A percentile compares a stretch with the other conserved stretches of the same genome.
These are phyloP conservation scores for Zostera marina DNA, from an alignment of 116 monocot genomes.

Conservation along the genomic window DNA sequence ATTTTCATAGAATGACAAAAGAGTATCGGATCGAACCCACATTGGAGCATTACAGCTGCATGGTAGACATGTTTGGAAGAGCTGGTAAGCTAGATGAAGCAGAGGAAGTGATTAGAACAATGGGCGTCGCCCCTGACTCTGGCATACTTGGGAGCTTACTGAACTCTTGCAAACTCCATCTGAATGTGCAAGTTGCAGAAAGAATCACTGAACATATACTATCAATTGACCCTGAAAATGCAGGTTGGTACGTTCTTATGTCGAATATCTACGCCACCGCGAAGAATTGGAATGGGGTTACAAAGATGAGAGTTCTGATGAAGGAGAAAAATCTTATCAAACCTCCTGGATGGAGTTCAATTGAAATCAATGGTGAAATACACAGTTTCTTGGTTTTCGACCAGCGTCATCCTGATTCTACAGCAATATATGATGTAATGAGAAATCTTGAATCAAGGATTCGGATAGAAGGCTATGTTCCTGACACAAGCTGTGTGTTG, in stretches of 20 bases:
- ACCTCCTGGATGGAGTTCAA: slow-evolving; percentile 24
- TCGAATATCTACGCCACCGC: slow-evolving; percentile 35
- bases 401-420: slow-evolving; percentile 16
- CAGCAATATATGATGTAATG: slow-evolving; percentile 20
- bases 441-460: slow-evolving; percentile 24
- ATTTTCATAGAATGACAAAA: slow-evolving; percentile 28
- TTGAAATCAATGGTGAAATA: slow-evolving; percentile 19
- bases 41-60: slow-evolving; percentile 39
- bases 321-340: slow-evolving; percentile 17
- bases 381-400: slow-evolving; percentile 29
- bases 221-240: slow-evolving; percentile 19
- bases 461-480: slow-evolving; percentile 13
- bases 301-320: slow-evolving; percentile 28
- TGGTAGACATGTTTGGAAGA: slow-evolving; percentile 53
- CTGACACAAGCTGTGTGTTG: slow-evolving; percentile 24
- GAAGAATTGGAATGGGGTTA: slow-evolving; percentile 19
- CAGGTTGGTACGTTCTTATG: slow-evolving; percentile 36
- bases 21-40: slow-evolving; percentile 22
- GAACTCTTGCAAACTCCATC: slow-evolving; percentile 31
- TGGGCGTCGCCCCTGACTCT: slow-evolving; percentile 25
- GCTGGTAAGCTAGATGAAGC: slow-evolving; percentile 31
- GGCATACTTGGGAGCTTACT: slow-evolving; percentile 26
- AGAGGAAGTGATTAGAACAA: slow-evolving; percentile 20
- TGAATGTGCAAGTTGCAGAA: slow-evolving; percentile 25
- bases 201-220: slow-evolving; percentile 12